Base-by-base conservation (phyloP, 805 yeast species). In the Dipodascus albidus region DNA sequence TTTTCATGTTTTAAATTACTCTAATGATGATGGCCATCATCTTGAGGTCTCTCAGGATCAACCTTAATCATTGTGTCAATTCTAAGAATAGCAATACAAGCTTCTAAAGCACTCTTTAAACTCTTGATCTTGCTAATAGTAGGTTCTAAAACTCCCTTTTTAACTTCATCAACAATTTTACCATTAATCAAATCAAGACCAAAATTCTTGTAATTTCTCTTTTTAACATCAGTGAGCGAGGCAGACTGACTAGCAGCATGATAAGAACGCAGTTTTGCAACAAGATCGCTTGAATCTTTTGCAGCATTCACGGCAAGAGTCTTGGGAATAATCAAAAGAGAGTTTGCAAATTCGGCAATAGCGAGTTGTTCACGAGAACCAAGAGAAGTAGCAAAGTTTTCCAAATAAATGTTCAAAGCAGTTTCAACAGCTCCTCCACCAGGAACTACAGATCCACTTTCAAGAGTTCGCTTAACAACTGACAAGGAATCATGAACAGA, bases 381-480 rank as follows among this genome's bases (percentile, higher is more conserved):
- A 51, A 93, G 91, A 0, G 98, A 89, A 6, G 98, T 93, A 50
- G 99, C 99, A 70, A 93, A 93, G 68, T 87, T 91, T 70, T 93
- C 99, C 67, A 93, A 75, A 68, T 87, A 93, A 52, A 93, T 89
- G 73, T 89, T 90, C 65, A 93, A 77, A 1, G 98, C 98, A 51
- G 96, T 78, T 72, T 93, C 99, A 35, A 93, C 99, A n/a, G 96
- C 95, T 57, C 99, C 99, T 59, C 99, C 99, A 57, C 99, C 99
- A 47, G 99, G 98, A 3, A 93, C 99, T 54, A 95, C 90, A 60
- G 79, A 72, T 20, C 97, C 98, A 64, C 91, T 82, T 70, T 93
- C 99, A 60, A 95, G 77, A 11, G 98, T 89, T 67, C 99, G 82
- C 74, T 93, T 93, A 38, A 93, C 96, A 38, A 93, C 99, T 48